These are phyloP conservation scores for Pelargonium citronellum DNA, from an alignment of 441 rosid genomes.

Conservation along the genomic window DNA sequence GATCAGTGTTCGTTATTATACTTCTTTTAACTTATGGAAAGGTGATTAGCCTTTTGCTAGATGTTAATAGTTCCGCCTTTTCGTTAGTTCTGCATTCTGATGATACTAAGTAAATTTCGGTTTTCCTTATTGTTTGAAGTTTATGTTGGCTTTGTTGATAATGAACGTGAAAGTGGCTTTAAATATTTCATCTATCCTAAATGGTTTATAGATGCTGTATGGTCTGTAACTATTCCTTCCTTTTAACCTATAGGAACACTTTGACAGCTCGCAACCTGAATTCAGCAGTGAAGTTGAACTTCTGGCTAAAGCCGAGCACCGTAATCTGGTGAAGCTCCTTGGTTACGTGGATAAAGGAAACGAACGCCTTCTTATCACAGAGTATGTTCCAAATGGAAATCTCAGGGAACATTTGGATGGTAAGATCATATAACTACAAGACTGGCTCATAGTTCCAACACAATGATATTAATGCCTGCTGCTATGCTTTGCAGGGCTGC, in stretches of 20 bases:
- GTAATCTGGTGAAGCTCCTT: slow-evolving; percentile 78
- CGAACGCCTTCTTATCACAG: slow-evolving; percentile 88
- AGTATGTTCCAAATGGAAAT: slow-evolving; percentile 83
- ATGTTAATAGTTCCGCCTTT: no score
- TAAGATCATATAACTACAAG: slow-evolving; percentile 30
- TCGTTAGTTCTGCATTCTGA: no score
- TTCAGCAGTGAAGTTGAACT: slow-evolving; percentile 93
- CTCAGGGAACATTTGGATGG: slow-evolving; percentile 96
- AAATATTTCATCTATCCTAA: no score
- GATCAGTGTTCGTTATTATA: no score
- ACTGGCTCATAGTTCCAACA: slow-evolving; percentile 4
- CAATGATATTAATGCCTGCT: slow-evolving; percentile 6
- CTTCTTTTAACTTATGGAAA: no score
- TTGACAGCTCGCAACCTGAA: slow-evolving; percentile 58
- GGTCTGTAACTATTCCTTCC: background rate
- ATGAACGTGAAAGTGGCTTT: no score
- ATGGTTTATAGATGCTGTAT: background rate
- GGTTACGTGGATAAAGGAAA: slow-evolving; percentile 77
- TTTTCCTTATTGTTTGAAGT: no score
- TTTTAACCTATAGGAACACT: slow-evolving; percentile 48
- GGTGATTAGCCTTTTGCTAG: no score
- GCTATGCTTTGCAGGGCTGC: slow-evolving; percentile 42
- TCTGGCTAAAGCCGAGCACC: slow-evolving; percentile 81
- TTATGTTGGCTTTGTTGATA: no score
- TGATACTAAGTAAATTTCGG: no score